phyloP scores from a whole-genome alignment of 164 flowering plant species.

The Aristolochia fimbriata region DNA sequence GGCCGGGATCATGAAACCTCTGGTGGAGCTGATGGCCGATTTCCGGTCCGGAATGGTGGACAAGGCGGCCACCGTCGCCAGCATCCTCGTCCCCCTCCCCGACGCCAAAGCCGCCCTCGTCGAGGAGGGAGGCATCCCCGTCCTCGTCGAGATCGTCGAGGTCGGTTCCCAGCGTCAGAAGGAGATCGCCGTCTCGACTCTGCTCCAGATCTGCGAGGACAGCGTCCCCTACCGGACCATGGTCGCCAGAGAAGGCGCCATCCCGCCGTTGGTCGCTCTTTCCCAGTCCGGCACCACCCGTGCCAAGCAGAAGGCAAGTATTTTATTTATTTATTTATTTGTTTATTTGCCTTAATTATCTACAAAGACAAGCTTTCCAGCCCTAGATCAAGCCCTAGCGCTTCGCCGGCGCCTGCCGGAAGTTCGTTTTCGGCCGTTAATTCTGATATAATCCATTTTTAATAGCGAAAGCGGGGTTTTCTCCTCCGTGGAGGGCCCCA shows the following conservation, averaged over 20 bases:
- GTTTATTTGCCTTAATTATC: too few species aligned
- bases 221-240: constrained; percentile 37
- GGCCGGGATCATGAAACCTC: constrained; percentile 61
- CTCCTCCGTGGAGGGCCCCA: too few species aligned
- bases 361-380: too few species aligned
- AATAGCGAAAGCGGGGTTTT: too few species aligned
- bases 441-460: background rate
- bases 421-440: background rate
- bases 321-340: too few species aligned
- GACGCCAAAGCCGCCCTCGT: constrained; percentile 56
- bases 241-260: constrained; percentile 94
- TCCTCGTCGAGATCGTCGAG: constrained; percentile 76
- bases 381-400: too few species aligned
- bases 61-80: constrained; percentile 70
- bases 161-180: constrained; percentile 74
- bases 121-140: constrained; percentile 89
- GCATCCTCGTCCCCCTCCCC: constrained; percentile 27
- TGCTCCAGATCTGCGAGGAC: constrained; percentile 68
- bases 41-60: constrained; percentile 76
- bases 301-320: constrained; percentile 64
- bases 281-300: constrained; percentile 70
- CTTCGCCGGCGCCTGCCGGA: background rate
- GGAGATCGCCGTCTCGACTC: constrained; percentile 54
- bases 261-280: constrained; percentile 75
- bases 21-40: constrained; percentile 86